These are phyloP conservation scores for Melocanna baccifera DNA, from an alignment of 176 grass and related monocot genomes.

Conservation along the genomic window DNA sequence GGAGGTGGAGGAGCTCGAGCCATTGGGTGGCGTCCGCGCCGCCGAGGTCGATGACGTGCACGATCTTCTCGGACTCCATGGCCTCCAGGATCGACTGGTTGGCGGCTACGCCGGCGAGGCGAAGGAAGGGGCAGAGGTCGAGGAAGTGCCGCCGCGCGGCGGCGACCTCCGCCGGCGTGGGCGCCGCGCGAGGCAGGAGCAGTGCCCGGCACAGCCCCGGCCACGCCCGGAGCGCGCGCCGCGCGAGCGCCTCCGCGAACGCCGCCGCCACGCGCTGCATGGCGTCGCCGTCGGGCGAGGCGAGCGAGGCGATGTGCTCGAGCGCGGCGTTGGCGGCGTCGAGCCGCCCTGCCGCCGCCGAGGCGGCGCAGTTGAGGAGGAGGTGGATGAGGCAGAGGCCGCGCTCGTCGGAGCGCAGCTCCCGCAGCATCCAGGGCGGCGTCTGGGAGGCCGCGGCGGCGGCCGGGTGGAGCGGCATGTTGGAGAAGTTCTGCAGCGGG, in stretches of 20 bases:
- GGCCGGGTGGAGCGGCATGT: constrained; percentile 59
- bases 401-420: constrained; percentile 85
- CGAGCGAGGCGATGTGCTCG: constrained; percentile 65
- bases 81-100: constrained; percentile 83
- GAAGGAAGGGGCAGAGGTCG: constrained; percentile 90
- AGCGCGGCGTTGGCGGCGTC: constrained; percentile 70
- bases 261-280: constrained; percentile 86
- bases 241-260: constrained; percentile 70
- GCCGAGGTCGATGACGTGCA: constrained; percentile 82
- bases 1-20: constrained; percentile 74
- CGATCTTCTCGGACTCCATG: constrained; percentile 85
- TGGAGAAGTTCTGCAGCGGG: constrained; percentile 73
- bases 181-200: constrained; percentile 15
- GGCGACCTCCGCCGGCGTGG: constrained; percentile 28
- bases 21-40: constrained; percentile 69
- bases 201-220: constrained; percentile 68
- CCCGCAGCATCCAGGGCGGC: constrained; percentile 40
- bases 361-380: constrained; percentile 79
- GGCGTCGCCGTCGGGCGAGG: constrained; percentile 74
- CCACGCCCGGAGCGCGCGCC: constrained; percentile 62
- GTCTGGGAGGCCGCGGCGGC: not conserved
- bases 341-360: constrained; percentile 38
- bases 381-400: constrained; percentile 93
- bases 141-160: constrained; percentile 61
- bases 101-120: constrained; percentile 50